Evolutionary conservation across 768 basidiomycete species (phyloP), one percentile per base, ranked within the genome.

Genomic region (Hebeloma cylindrosporum): DNA sequence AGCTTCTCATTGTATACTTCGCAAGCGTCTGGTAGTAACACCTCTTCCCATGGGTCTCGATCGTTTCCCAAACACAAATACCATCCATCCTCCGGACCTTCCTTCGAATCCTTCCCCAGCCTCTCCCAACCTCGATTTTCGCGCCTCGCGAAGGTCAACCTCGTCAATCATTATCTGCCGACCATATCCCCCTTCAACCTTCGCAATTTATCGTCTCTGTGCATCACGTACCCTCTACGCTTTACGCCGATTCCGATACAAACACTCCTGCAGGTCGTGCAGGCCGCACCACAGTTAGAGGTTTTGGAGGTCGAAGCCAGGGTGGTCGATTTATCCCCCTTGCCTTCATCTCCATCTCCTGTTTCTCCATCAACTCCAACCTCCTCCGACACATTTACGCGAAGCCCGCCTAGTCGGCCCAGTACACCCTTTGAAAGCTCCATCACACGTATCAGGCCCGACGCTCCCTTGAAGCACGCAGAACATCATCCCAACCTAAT

Each of bases 301-400:
- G 47, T 29, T 13, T 40, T 57, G 3, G 42, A 53, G 20, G 13
- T 57, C n/a, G 55, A 57, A 38, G 55, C 43, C 1, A 39, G 52
- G 13, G 42, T 57, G 2, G 18, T 38, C 1, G 51, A 48, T 14
- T 9, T 18, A 17, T 32, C 16, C 17, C 29, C 31, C 20, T 2
- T 14, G 16, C 35, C 14, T 18, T n/a, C 25, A 34, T 27, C 40
- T 8, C 39, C 33, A 29, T n/a, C 26, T 20, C 36, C 35, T 40
- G 25, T 11, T 23, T 22, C 16, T 30, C 33, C n/a, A 20, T 16
- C 32, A 11, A 20, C 23, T 4, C 28, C 17, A 17, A 17, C 16
- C 5, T 13, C 20, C 11, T 18, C 41, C 26, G 31, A 10, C n/a
- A n/a, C n/a, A n/a, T n/a, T n/a, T n/a, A n/a, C n/a, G n/a, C n/a